phyloP scores from a whole-genome alignment of 805 yeast species.

The Pichia kluyveri region DNA sequence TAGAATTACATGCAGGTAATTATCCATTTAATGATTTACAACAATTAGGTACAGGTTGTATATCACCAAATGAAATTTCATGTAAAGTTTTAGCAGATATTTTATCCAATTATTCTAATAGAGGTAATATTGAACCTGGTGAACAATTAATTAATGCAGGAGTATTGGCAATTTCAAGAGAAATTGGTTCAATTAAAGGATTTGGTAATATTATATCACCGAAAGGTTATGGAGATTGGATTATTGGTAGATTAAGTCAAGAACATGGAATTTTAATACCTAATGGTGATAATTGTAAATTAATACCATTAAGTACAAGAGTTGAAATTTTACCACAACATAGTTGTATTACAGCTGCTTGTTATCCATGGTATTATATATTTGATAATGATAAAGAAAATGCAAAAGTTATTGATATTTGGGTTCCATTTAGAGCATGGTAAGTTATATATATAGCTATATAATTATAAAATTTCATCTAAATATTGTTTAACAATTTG shows the following conservation, averaged over 20 bases:
- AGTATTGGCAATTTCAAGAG: conserved; percentile 60
- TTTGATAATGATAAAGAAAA: conserved; percentile 35
- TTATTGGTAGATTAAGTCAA: conserved; percentile 57
- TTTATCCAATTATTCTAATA: conserved; percentile 45
- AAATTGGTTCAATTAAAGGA: conserved; percentile 52
- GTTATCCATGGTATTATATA: conserved; percentile 49
- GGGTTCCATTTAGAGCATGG: conserved; percentile 19
- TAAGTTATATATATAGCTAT: conserved; percentile 17
- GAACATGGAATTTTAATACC: conserved; percentile 74
- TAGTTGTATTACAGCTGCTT: conserved; percentile 60
- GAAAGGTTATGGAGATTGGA: conserved; percentile 44
- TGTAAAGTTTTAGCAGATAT: conserved; percentile 50
- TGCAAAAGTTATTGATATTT: conserved; percentile 18
- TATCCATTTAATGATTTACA: conserved; percentile 68
- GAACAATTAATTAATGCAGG: conserved; percentile 67
- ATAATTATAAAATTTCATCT: neutral
- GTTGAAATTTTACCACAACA: conserved; percentile 61
- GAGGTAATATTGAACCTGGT: conserved; percentile 44
- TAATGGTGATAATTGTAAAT: conserved; percentile 19
- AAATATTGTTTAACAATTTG: neutral
- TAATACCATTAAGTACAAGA: conserved; percentile 47
- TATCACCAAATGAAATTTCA: conserved; percentile 37
- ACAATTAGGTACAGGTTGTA: conserved; percentile 63
- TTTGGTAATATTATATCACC: conserved; percentile 37
- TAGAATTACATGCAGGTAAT: conserved; percentile 80